Percentiles rank a stretch among this genome's conserved stretches.
These are phyloP conservation scores for Suillus bovinus DNA, from an alignment of 768 basidiomycete species.

Conservation along the genomic window DNA sequence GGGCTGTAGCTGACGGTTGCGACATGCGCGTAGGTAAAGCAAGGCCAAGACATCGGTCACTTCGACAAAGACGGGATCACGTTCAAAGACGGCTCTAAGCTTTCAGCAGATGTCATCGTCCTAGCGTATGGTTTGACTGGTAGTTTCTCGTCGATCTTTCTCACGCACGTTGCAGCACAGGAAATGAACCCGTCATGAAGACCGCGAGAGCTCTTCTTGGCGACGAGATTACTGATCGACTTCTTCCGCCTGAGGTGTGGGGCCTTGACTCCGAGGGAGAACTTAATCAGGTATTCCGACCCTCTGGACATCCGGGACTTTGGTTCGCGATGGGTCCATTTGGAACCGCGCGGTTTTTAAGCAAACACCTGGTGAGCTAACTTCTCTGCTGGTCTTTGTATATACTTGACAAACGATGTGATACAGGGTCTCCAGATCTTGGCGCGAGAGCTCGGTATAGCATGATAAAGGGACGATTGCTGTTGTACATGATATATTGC, in stretches of 20 bases:
- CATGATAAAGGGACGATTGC: not conserved
- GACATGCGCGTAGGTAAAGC: constrained; percentile 25
- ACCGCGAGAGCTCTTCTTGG: not conserved
- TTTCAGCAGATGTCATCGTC: constrained; percentile 47
- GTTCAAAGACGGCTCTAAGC: constrained; percentile 39
- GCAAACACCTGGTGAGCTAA: not conserved
- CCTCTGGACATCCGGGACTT: constrained; percentile 1
- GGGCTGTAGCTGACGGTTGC: too few species aligned
- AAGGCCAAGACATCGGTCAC: constrained; percentile 37
- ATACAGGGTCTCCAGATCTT: constrained; percentile 1
- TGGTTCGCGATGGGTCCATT: not conserved
- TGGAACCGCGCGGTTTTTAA: not conserved
- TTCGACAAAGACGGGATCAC: constrained; percentile 42
- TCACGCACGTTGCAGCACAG: not conserved
- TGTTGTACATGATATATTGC: not conserved
- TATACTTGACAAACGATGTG: not conserved
- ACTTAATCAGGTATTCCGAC: not conserved
- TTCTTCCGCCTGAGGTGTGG: not conserved
- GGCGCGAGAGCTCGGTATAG: constrained; percentile 1
- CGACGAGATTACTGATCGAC: not conserved
- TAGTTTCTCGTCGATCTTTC: not conserved
- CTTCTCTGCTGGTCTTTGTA: not conserved
- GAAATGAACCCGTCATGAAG: constrained; percentile 1
- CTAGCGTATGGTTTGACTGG: constrained; percentile 44
- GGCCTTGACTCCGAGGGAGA: constrained; percentile 3